Base-by-base conservation (phyloP, 345 rosid genomes). In the Sonneratia alba region DNA sequence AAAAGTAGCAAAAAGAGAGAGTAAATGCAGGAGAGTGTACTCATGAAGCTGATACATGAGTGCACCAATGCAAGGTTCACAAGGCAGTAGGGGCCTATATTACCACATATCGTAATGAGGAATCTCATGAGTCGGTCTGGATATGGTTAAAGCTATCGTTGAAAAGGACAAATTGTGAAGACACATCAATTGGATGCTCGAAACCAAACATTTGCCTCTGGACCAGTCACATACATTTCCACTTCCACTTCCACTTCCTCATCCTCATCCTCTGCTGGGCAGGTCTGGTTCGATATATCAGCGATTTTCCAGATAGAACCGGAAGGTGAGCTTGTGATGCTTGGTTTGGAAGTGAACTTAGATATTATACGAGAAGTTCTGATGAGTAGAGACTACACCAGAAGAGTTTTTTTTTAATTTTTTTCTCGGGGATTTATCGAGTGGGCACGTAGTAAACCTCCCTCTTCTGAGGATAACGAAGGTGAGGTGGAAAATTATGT, bases 401-500 rank as follows among this genome's bases (percentile, higher is more conserved):
- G 24, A 1, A 55, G 61, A 55, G 45, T 9, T 42, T 9, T 42
- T 42, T 42, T 42, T n/a, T n/a, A n/a, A n/a, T n/a, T 42, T 53
- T 57, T 22, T 22, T 57, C 21, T n/a, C 13, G 63, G 32, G 63
- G 14, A 48, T 15, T 48, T 48, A 1, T 2, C 1, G 19, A 16
- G 18, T 48, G 16, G 53, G 53, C 53, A 53, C 9, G 59, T 55
- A 19, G 14, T 42, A 70, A 63, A 34, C 22, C 32, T 47, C 34
- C 74, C 14, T 1, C 9, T 65, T 40, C 37, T 66, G 3, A 55
- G 70, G 78, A 71, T 71, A 66, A 71, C 74, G 55, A 71, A 75
- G 78, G 67, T 19, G 74, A 66, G 74, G 78, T 71, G 65, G 71
- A 71, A 71, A 75, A 24, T 66, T 14, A 66, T 22, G 36, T 71